A percentile compares a stretch with the other conserved stretches of the same genome.
phyloP scores from a whole-genome alignment of 768 basidiomycete species.

The Termitomyces sp. region DNA sequence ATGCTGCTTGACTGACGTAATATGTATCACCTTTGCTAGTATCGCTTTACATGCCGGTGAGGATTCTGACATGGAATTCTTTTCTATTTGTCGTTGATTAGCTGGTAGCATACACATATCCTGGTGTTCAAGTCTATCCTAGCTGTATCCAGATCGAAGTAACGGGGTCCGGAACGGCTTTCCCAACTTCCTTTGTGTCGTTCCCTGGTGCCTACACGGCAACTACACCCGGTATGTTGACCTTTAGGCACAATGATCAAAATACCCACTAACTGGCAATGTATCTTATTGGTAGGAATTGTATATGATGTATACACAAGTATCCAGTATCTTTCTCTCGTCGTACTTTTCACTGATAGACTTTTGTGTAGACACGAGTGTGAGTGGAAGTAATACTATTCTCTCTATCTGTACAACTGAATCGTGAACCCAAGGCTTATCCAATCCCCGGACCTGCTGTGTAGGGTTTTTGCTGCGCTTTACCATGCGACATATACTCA shows the following conservation, averaged over 20 bases:
- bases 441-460: constrained; percentile 42
- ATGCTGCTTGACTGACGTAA: background rate
- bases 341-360: constrained; percentile 8
- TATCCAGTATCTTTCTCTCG: constrained; percentile 13
- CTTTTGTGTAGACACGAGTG: constrained; percentile 22
- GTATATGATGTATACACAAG: constrained; percentile 34
- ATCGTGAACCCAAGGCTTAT: constrained; percentile 24
- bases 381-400: constrained; percentile 14
- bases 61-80: background rate
- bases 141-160: constrained; percentile 45
- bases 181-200: constrained; percentile 43
- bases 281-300: constrained; percentile 18
- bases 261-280: background rate
- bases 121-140: constrained; percentile 43
- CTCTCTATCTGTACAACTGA: background rate
- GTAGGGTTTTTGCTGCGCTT: constrained; percentile 21
- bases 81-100: background rate
- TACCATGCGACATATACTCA: background rate
- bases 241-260: background rate
- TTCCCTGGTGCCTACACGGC: constrained; percentile 46
- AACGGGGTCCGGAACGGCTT: constrained; percentile 41
- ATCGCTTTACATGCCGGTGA: constrained; percentile 37
- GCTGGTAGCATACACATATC: constrained; percentile 33
- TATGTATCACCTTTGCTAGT: constrained; percentile 18
- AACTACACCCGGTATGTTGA: constrained; percentile 25